Evolutionary conservation across 1,284 basidiomycete genomes (phyloP), one percentile per base, ranked within the genome.

Genomic region (Austroboletus niveus): DNA sequence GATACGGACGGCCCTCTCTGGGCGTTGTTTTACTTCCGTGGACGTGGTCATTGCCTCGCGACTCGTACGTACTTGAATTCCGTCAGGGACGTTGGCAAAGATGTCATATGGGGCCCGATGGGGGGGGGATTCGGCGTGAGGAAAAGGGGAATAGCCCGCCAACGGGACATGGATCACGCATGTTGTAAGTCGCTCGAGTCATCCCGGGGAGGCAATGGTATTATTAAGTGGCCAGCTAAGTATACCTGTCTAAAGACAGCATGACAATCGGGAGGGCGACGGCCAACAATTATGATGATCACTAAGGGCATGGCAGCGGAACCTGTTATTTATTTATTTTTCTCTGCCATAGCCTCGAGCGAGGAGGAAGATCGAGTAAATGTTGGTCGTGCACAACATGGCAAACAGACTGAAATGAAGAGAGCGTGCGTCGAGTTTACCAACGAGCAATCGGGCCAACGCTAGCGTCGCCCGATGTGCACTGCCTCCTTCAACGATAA

Each of bases 401-500:
- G 12, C 36, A 17, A 17, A 38, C 5, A 38, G n/a, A 8, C 15
- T 17, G 36, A 38, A 38, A 38, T 38, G 36, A 17, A 38, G 36
- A 38, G 17, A 38, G 15, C 36, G n/a, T 22, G 20, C 3, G 24
- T 40, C 17, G 41, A 11, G 27, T 32, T 63, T 57, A 65, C 12
- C 34, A 35, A 14, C 29, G 31, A 48, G 52, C 46, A 42, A 43
- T 15, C 36, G 20, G 38, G 43, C 27, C 32, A 43, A 49, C 10
- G 48, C 27, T 20, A 47, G 45, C 6, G 20, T 20, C 54, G 35
- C 44, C 54, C 62, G 52, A 53, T 20, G 29, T 27, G 42, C 55
- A 67, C 62, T 24, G 64, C 68, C 54, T 47, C 54, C 36, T 46
- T 48, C 48, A 45, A 61, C 60, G 43, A 51, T 48, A 54, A 50